Evolutionary conservation across 2,329 filamentous ascomycete species (phyloP), one percentile per base, ranked within the genome.

Genomic region (Truncatella angustata): DNA sequence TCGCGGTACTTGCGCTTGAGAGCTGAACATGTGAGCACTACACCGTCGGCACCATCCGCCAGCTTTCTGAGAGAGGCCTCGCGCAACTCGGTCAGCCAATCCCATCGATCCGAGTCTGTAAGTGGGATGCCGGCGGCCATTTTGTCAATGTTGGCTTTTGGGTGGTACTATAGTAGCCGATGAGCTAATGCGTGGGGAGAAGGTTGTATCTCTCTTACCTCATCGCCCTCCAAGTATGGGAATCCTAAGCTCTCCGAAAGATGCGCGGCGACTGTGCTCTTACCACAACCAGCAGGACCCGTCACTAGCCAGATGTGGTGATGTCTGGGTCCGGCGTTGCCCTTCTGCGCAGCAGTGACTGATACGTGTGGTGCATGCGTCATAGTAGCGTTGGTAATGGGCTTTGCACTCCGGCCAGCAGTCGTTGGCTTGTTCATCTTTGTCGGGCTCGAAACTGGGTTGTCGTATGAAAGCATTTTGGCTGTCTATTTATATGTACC

Each of bases 1-100:
- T 99, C 94, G 61, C 94, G 87, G 77, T 99, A 99, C 74, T 96
- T 97, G 69, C 90, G 89, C 79, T 97, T 97, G 50, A 99, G 81
- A 1, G 93, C 94, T 11, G 91, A 96, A 79, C 94, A 99, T 49
- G 94, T 96, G 55, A 99, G 82, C 46, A 99, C 90, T n/a, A 97
- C 94, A 45, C 91, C 87, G 26, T 80, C 73, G 16, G 81, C 78
- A 34, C 85, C 84, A 45, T 70, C 71, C 51, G 76, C 73, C 54
- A 88, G 75, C 47, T 75, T 75, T 49, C 72, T 71, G 51, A 85
- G 75, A 5, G 84, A 82, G 63, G 85, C 86, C 58, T 90, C 82
- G 57, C 90, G 88, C 12, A 94, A 79, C 11, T 79, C 78, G 43
- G 87, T 90, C 57, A 99, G 85, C 94, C 94, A 99, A 75, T 97